Base-by-base conservation (phyloP, 2,329 filamentous ascomycete genomes). In the Hymenoscyphus fraxineus region DNA sequence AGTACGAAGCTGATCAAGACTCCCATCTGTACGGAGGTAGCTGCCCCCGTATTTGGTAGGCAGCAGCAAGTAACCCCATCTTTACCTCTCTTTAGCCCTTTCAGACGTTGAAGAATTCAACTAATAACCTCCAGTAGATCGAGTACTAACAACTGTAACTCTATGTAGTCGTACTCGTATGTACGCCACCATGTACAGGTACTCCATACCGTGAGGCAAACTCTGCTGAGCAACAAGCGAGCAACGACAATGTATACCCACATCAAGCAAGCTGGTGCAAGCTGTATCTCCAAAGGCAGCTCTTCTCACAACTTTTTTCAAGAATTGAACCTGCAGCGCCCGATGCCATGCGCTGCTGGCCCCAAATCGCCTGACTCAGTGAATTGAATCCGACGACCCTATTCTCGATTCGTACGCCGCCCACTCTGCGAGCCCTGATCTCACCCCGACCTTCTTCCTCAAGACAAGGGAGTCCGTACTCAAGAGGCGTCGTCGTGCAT, bases 381-480 rank as follows among this genome's bases (percentile, higher is more conserved):
- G 27, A 27, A 3, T 27, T 27, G 35, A 35, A 35, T 10, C 35
- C 35, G 35, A 35, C 35, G 35, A 35, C 47, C 47, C 47, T 54
- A 19, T 47, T 61, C 38, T 57, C 58, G 39, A 59, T 60, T 60
- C 62, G 55, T 61, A 67, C 54, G 55, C 65, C 58, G 63, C 60
- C 61, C 51, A 51, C 66, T 57, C 40, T 59, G 58, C 55, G 35
- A 59, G 59, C 60, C 55, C 47, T 60, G 55, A 56, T 39, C 51
- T 47, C 27, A 19, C 15, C 38, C 27, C 22, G 19, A 47, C n/a
- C 35, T 44, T 44, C 38, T 27, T 51, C 31, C 61, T 56, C 35
- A 22, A 44, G 60, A 57, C 44, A 56, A 61, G 58, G 40, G 38
- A 51, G 19, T 19, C 38, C 59, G 51, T 58, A 58, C 35, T 60